phyloP scores from a whole-genome alignment of 345 rosid species.

The Sisymbrium irio region DNA sequence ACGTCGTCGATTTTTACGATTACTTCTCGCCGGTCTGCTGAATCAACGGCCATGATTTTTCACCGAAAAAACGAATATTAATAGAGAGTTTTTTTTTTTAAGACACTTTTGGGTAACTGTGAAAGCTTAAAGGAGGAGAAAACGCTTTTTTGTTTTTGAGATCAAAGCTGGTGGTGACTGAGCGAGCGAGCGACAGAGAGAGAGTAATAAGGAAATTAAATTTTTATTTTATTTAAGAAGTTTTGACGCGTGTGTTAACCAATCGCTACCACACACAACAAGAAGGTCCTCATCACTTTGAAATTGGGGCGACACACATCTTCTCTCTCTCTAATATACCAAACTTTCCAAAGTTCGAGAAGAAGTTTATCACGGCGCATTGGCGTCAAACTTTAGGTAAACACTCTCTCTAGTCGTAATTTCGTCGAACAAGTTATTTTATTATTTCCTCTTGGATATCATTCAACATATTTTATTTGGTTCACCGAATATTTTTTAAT shows the following conservation, averaged over 20 bases:
- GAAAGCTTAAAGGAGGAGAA: conserved; percentile 8
- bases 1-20: conserved; percentile 38
- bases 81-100: neutral
- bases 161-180: conserved; percentile 21
- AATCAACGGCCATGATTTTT: conserved; percentile 45
- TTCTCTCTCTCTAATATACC: neutral
- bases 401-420: neutral
- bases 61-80: neutral
- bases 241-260: conserved; percentile 29
- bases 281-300: conserved; percentile 10
- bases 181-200: neutral
- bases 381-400: neutral
- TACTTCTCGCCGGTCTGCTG: conserved; percentile 42
- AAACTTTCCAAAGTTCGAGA: conserved; percentile 18
- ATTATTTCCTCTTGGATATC: neutral
- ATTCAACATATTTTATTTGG: neutral
- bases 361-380: neutral
- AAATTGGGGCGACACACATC: conserved; percentile 3
- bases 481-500: neutral
- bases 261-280: neutral
- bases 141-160: conserved; percentile 22
- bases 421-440: neutral
- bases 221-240: neutral
- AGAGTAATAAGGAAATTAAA: neutral
- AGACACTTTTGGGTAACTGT: conserved; percentile 26